phyloP scores from a whole-genome alignment of 2,329 filamentous ascomycete species.

The Ophiostoma piceae region DNA sequence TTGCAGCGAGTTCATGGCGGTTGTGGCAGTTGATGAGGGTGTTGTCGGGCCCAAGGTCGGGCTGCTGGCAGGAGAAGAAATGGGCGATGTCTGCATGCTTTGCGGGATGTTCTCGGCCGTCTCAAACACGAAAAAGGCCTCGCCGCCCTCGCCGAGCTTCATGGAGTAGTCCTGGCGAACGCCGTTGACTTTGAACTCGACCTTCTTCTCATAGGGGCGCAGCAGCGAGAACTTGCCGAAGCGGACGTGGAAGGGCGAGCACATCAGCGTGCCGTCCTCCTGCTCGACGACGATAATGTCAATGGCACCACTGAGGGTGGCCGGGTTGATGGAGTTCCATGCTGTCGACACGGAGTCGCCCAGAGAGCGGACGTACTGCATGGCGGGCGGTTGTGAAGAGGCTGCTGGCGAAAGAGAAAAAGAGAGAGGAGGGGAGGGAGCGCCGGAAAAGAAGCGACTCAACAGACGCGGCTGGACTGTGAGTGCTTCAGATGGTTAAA shows the following conservation, averaged over 20 bases:
- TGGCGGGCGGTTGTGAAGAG: constrained; percentile 39
- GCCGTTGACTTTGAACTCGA: constrained; percentile 94
- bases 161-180: constrained; percentile 89
- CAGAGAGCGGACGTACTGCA: constrained; percentile 97
- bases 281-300: constrained; percentile 98
- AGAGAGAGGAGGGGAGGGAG: constrained; percentile 10
- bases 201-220: constrained; percentile 95
- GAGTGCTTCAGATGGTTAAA: not conserved
- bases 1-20: constrained; percentile 44
- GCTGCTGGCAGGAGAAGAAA: constrained; percentile 84
- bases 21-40: constrained; percentile 31
- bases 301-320: constrained; percentile 93
- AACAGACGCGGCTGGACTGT: not conserved
- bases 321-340: constrained; percentile 99
- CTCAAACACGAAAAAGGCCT: constrained; percentile 98
- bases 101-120: constrained; percentile 89
- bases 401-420: not conserved
- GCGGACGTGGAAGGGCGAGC: constrained; percentile 96
- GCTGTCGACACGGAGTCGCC: constrained; percentile 95
- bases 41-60: constrained; percentile 57
- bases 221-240: constrained; percentile 98
- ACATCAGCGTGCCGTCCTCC: constrained; percentile 81
- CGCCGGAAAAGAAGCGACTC: constrained; percentile 12
- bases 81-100: constrained; percentile 86
- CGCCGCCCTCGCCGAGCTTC: constrained; percentile 95